Conservation (phyloP, 108 stramenopile genomes). For the Cyclotella baltica region DNA sequence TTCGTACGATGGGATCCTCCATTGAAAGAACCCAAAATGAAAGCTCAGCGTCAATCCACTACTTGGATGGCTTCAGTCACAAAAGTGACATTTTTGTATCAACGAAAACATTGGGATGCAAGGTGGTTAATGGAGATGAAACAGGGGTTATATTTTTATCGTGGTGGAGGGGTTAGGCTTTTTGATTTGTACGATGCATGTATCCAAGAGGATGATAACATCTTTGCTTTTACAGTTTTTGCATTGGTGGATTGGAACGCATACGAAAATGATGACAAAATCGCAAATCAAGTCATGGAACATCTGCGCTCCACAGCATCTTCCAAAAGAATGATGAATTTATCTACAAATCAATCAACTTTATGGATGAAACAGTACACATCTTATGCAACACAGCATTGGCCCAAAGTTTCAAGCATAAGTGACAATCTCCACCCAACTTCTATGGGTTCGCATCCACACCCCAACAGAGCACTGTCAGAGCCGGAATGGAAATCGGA, state of each 20-base stretch:
- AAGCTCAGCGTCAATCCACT: conserved; percentile 44
- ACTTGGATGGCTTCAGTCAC: conserved; percentile 81
- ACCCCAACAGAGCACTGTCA: conserved; percentile 46
- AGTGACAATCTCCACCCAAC: conserved; percentile 50
- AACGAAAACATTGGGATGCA: conserved; percentile 44
- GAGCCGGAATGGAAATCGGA: conserved; percentile 52
- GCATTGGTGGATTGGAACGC: conserved; percentile 27
- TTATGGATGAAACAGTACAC: conserved; percentile 2
- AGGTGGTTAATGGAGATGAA: conserved; percentile 37
- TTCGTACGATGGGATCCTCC: conserved; percentile 57
- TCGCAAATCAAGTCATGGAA: conserved; percentile 32
- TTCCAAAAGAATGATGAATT: background rate
- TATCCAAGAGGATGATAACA: conserved; percentile 19
- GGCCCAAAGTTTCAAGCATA: conserved; percentile 62
- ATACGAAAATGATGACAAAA: conserved; percentile 31
- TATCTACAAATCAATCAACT: conserved; percentile 1
- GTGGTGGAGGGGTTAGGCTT: conserved; percentile 51
- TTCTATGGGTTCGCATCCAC: conserved; percentile 58
- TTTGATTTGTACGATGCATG: conserved; percentile 77
- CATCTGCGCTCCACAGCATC: conserved; percentile 42
- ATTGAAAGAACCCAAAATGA: conserved; percentile 40
- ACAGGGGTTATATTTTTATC: conserved; percentile 8
- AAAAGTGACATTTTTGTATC: conserved; percentile 64
- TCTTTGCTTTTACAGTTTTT: conserved; percentile 59
- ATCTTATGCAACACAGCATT: conserved; percentile 33